A percentile compares a stretch with the other conserved stretches of the same genome.
Conservation (phyloP, 371 early-diverging fungal genomes). For the Mortierella sp. region DNA sequence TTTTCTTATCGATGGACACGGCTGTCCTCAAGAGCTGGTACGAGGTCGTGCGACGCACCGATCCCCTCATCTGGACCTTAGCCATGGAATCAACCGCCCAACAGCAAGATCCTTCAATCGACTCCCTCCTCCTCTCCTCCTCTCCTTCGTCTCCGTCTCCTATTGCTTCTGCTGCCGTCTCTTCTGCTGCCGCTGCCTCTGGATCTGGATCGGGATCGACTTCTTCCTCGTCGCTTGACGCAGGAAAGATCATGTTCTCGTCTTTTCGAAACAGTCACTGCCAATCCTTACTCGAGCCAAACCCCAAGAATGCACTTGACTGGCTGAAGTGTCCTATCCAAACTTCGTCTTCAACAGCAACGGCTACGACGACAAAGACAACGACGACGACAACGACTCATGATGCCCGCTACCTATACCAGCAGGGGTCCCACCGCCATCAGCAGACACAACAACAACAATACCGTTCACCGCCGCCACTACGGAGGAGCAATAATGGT, state of each 20-base stretch:
- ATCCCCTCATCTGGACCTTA: conserved; percentile 53
- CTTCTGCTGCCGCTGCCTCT: not conserved
- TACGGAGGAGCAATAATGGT: too few species aligned
- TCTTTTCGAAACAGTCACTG: conserved; percentile 10
- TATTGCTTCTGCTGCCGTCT: not conserved
- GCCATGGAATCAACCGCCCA: conserved; percentile 30
- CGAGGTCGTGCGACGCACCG: conserved; percentile 43
- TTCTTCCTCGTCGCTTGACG: not conserved
- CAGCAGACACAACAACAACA: too few species aligned
- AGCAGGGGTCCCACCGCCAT: not conserved
- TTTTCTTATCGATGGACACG: conserved; percentile 31
- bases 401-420: not conserved
- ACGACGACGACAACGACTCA: too few species aligned
- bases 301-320: conserved; percentile 23
- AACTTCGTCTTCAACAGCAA: not conserved
- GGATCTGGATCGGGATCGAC: not conserved
- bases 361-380: too few species aligned
- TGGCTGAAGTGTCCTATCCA: conserved; percentile 48
- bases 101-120: not conserved
- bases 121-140: not conserved
- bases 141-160: not conserved
- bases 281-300: conserved; percentile 30
- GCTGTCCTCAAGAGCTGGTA: conserved; percentile 50
- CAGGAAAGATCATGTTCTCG: not conserved
- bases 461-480: too few species aligned